Conservation (phyloP, 2,329 filamentous ascomycete species). For the Dactylellina sp. region DNA sequence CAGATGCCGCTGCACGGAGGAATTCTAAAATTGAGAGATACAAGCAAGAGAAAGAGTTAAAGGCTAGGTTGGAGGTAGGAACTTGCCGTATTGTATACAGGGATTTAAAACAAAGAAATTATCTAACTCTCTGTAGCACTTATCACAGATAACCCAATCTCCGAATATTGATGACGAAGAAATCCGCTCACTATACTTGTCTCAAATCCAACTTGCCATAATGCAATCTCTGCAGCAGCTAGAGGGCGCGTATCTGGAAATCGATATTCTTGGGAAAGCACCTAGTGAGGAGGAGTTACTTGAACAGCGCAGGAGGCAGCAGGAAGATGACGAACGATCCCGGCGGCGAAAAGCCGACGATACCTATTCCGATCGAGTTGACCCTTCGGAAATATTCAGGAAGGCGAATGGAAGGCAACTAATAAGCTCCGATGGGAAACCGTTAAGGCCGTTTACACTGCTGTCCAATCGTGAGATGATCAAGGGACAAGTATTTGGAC, state of each 20-base stretch:
- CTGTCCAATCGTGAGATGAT: slow-evolving; percentile 80
- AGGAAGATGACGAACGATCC: slow-evolving; percentile 66
- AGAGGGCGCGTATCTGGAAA: slow-evolving; percentile 86
- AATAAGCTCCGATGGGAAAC: slow-evolving; percentile 81
- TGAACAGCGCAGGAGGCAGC: slow-evolving; percentile 62
- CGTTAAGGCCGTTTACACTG: slow-evolving; percentile 89
- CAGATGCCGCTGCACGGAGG: slow-evolving; percentile 75
- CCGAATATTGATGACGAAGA: slow-evolving; percentile 83
- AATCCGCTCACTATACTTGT: slow-evolving; percentile 81
- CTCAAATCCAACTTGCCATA: slow-evolving; percentile 77
- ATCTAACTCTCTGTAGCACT: slow-evolving; percentile 22
- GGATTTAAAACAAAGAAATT: background rate
- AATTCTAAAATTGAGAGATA: slow-evolving; percentile 88
- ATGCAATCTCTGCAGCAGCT: slow-evolving; percentile 87
- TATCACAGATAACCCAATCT: slow-evolving; percentile 23
- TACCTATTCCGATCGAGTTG: slow-evolving; percentile 79
- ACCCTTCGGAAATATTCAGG: slow-evolving; percentile 68
- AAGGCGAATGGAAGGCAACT: slow-evolving; percentile 75
- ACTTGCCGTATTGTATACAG: background rate
- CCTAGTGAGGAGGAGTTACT: slow-evolving; percentile 67
- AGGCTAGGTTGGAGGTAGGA: slow-evolving; percentile 79
- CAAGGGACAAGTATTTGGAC: slow-evolving; percentile 83
- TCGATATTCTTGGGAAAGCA: slow-evolving; percentile 82
- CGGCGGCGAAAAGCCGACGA: slow-evolving; percentile 66
- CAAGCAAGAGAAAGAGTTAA: slow-evolving; percentile 85